A percentile compares a stretch with the other conserved stretches of the same genome.
Evolutionary conservation across 2,329 filamentous ascomycete species (phyloP).

Genomic region (Penicillium expansum): DNA sequence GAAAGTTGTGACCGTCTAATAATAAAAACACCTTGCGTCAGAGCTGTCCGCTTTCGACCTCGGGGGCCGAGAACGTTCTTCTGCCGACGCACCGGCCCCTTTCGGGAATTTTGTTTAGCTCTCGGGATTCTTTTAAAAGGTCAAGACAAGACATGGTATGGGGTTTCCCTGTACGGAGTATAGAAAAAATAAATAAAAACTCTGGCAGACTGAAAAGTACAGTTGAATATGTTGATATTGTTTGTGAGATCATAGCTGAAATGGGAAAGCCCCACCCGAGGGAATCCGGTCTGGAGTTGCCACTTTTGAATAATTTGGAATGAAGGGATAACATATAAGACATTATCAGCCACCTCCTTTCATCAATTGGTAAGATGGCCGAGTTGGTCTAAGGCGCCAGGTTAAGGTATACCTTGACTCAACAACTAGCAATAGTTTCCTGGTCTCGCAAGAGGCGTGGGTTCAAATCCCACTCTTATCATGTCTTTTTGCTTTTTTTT

Average conservation of each 20-base stretch:
- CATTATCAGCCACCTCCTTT: no score
- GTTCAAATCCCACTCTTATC: conserved; percentile 15
- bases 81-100: background rate
- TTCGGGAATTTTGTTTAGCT: background rate
- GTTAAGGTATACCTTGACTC: conserved; percentile 33
- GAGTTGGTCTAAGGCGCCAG: conserved; percentile 38
- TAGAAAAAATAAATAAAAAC: background rate
- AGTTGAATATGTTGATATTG: background rate
- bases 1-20: background rate
- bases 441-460: conserved; percentile 13
- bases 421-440: conserved; percentile 10
- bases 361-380: conserved; percentile 33
- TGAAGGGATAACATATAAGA: no score
- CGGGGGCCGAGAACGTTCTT: conserved; percentile 4
- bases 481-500: no score
- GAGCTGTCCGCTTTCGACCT: conserved; percentile 2
- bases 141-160: background rate
- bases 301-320: background rate
- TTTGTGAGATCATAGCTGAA: background rate
- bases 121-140: background rate
- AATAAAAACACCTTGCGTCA: background rate
- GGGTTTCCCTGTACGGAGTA: background rate
- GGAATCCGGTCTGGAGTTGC: conserved; percentile 1
- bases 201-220: background rate
- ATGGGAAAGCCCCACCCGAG: conserved; percentile 6